A percentile compares a stretch with the other conserved stretches of the same genome.
These are phyloP conservation scores for Moesziomyces parantarcticus DNA, from an alignment of 1,284 basidiomycete genomes.

Conservation along the genomic window DNA sequence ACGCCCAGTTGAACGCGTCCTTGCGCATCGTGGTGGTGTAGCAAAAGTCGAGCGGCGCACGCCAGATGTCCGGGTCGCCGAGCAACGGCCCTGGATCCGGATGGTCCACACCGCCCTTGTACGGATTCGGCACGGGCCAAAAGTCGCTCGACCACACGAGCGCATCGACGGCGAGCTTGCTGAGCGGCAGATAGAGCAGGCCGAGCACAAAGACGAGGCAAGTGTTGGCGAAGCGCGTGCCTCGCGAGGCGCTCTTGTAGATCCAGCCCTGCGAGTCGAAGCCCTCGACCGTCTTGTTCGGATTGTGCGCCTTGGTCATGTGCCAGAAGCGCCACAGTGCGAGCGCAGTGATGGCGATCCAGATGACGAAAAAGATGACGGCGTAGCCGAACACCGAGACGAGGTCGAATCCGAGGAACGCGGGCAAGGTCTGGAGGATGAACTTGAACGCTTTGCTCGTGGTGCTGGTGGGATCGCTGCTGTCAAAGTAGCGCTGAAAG, in stretches of 20 bases:
- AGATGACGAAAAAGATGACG: slow-evolving; percentile 52
- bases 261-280: slow-evolving; percentile 59
- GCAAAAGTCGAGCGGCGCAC: slow-evolving; percentile 78
- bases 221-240: slow-evolving; percentile 56
- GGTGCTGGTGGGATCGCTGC: slow-evolving; percentile 25
- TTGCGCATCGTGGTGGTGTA: slow-evolving; percentile 75
- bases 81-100: slow-evolving; percentile 69
- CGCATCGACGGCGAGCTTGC: slow-evolving; percentile 60
- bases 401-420: slow-evolving; percentile 56
- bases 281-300: slow-evolving; percentile 57
- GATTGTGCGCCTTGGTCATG: slow-evolving; percentile 57
- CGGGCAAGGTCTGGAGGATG: slow-evolving; percentile 51
- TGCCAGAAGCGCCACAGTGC: slow-evolving; percentile 48
- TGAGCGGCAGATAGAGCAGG: slow-evolving; percentile 59
- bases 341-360: slow-evolving; percentile 44
- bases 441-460: slow-evolving; percentile 29
- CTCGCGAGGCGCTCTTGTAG: slow-evolving; percentile 48
- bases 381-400: slow-evolving; percentile 61
- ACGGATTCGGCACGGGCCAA: slow-evolving; percentile 72
- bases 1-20: slow-evolving; percentile 79
- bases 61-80: slow-evolving; percentile 71
- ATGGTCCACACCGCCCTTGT: slow-evolving; percentile 71
- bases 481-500: slow-evolving; percentile 38
- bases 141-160: slow-evolving; percentile 62
- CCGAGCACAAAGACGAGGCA: slow-evolving; percentile 56